These are phyloP conservation scores for Cucumis hystrix DNA, from an alignment of 306 rosid genomes.

Conservation along the genomic window DNA sequence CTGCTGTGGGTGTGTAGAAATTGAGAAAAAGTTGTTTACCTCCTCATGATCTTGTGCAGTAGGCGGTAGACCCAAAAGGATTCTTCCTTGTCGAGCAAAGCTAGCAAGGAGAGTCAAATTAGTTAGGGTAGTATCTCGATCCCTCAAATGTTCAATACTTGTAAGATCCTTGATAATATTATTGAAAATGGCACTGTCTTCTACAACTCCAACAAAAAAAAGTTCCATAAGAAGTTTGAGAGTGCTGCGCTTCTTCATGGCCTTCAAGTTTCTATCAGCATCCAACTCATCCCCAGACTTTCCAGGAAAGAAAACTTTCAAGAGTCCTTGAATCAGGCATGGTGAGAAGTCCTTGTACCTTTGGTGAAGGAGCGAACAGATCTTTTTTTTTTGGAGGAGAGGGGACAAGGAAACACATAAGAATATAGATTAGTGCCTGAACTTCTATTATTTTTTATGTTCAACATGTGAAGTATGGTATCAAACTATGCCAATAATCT, in stretches of 20 bases:
- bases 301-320: conserved; percentile 84
- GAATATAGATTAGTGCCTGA: background rate
- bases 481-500: background rate
- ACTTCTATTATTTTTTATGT: background rate
- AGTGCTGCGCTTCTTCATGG: conserved; percentile 94
- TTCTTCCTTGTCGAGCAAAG: conserved; percentile 96
- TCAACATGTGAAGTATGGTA: background rate
- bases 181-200: conserved; percentile 64
- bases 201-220: conserved; percentile 87
- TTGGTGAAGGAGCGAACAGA: conserved; percentile 96
- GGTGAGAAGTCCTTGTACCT: conserved; percentile 95
- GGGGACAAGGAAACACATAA: background rate
- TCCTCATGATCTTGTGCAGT: conserved; percentile 80
- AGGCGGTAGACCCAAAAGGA: conserved; percentile 65
- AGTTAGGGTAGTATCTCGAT: conserved; percentile 82
- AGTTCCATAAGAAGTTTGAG: conserved; percentile 87
- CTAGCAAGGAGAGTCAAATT: conserved; percentile 97
- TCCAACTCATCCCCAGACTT: conserved; percentile 77
- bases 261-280: conserved; percentile 70
- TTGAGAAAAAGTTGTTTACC: conserved; percentile 25
- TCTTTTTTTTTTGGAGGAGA: conserved; percentile 24
- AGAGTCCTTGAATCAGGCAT: conserved; percentile 80
- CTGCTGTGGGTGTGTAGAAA: background rate
- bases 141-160: conserved; percentile 73
- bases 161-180: conserved; percentile 87